These are phyloP conservation scores for Pistacia vera DNA, from an alignment of 345 rosid genomes.

Conservation along the genomic window DNA sequence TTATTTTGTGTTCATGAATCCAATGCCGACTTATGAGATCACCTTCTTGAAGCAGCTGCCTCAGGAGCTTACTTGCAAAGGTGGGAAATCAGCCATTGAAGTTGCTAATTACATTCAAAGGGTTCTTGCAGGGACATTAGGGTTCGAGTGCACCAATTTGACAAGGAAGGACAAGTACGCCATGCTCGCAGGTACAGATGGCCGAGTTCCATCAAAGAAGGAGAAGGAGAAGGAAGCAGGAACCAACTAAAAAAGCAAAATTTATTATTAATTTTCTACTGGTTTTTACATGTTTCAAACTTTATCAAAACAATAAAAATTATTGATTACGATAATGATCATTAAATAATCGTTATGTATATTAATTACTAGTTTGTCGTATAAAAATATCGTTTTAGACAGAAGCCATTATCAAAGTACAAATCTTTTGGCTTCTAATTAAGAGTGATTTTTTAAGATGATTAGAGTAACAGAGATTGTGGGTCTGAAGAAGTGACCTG, in stretches of 20 bases:
- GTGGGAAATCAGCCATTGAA: constrained; percentile 85
- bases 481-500: not conserved
- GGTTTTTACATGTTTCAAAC: constrained; percentile 12
- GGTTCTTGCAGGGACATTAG: constrained; percentile 81
- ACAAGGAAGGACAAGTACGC: constrained; percentile 96
- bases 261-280: constrained; percentile 11
- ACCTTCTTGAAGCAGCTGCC: constrained; percentile 91
- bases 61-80: constrained; percentile 67
- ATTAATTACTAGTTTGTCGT: not conserved
- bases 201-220: constrained; percentile 56
- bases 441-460: not conserved
- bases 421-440: not conserved
- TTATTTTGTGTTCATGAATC: constrained; percentile 92
- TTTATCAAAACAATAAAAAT: constrained; percentile 5
- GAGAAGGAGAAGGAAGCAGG: constrained; percentile 21
- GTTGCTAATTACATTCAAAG: constrained; percentile 90
- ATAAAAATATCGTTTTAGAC: not conserved
- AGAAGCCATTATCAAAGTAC: not conserved
- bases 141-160: constrained; percentile 87
- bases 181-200: constrained; percentile 88
- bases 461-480: not conserved
- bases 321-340: not conserved
- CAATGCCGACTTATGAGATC: constrained; percentile 83
- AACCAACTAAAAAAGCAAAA: not conserved
- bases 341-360: constrained; percentile 10